Base-by-base conservation (phyloP, 805 yeast genomes). In the Saccharomycopsis vini region DNA sequence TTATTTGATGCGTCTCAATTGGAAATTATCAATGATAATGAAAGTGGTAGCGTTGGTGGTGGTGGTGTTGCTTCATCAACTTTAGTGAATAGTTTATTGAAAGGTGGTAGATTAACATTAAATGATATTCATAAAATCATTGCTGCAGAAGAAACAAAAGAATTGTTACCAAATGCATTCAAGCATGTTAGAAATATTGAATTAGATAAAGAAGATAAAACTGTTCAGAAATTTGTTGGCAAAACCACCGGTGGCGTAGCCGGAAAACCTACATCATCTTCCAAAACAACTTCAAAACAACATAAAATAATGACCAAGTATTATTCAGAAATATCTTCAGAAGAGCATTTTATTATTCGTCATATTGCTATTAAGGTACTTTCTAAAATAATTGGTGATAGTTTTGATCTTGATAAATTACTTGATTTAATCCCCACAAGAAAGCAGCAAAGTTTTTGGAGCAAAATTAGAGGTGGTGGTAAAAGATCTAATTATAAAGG, bases 81-180 rank as follows among this genome's bases (percentile, higher is more conserved):
- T 7, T 20, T 36, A 23, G 20, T 38, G 12, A 38, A 19, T 6
- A 38, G 18, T 38, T 23, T 28, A 7, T 29, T 38, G 32, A 26
- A 20, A 26, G 41, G 41, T 24, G 41, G 41, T 53, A 85, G 83
- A 53, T 81, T 92, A 42, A 90, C 97, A 0, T 71, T 92, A 54
- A 97, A 92, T 62, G 99, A 92, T 62, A 92, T 92, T 54, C 95
- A 97, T 5, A 72, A 97, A 52, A 90, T 92, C 57, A 97, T 92
- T 5, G 95, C 97, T 2, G 90, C 95, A 7, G 97, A 92, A 55
- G 96, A 90, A 61, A 95, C 97, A 0, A 70, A 96, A 50, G 95
- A 86, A 49, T 81, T 84, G 56, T 72, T 95, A 46, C 96, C 97
- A 2, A 88, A 88, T 61, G 95, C 96, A 0, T 89, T 82, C 63